These are phyloP conservation scores for Sclerotinia minor DNA, from an alignment of 2,329 filamentous ascomycete genomes.

Conservation along the genomic window DNA sequence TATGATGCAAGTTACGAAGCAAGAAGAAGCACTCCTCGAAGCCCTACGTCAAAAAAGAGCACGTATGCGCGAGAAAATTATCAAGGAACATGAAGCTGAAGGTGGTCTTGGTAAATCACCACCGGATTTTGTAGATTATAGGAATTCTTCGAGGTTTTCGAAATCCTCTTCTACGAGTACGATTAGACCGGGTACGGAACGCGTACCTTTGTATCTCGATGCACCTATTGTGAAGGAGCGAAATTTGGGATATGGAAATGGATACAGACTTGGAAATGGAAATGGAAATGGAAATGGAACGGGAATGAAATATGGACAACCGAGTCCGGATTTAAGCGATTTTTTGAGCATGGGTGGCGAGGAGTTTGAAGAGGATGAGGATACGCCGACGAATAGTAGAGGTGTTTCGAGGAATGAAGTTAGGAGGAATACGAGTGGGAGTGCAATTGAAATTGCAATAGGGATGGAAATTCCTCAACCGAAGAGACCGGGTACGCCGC, in stretches of 20 bases:
- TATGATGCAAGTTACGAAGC: conserved; percentile 53
- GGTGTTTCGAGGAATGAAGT: neutral
- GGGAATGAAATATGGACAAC: conserved; percentile 31
- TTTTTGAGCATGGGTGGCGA: conserved; percentile 35
- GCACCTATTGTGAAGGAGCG: conserved; percentile 32
- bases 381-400: conserved; percentile 34
- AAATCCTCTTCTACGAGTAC: conserved; percentile 31
- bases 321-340: conserved; percentile 39
- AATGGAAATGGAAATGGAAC: neutral
- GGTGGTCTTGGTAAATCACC: conserved; percentile 29
- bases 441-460: neutral
- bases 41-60: conserved; percentile 51
- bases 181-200: conserved; percentile 29
- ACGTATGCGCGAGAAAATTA: conserved; percentile 47
- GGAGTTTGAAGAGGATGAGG: conserved; percentile 34
- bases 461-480: neutral
- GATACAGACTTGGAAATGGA: neutral
- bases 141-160: conserved; percentile 28
- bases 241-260: neutral
- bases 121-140: conserved; percentile 24
- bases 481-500: neutral
- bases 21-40: conserved; percentile 53
- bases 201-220: conserved; percentile 38
- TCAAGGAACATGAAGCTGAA: conserved; percentile 37
- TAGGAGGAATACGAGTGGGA: neutral